phyloP scores from a whole-genome alignment of 495 filamentous ascomycete genomes.

The Penicillium bialowiezense region DNA sequence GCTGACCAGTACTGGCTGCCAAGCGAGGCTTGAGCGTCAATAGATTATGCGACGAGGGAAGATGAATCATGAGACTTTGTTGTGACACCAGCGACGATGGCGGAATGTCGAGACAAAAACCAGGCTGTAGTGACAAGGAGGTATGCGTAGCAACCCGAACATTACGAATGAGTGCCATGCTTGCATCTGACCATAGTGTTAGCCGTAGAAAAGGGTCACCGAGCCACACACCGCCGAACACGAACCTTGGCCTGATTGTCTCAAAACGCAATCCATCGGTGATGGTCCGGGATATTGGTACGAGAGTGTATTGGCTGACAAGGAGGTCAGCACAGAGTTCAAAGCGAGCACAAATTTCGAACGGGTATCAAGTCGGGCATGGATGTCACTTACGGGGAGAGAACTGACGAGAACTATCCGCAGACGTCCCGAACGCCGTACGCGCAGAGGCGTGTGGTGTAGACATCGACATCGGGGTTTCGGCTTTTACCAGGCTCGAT shows the following conservation, averaged over 20 bases:
- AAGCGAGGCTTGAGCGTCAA: conserved; percentile 64
- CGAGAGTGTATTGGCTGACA: background rate
- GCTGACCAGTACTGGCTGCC: conserved; percentile 50
- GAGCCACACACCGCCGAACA: no score
- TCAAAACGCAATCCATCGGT: conserved; percentile 31
- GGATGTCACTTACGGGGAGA: background rate
- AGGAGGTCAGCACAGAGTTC: background rate
- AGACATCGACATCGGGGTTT: conserved; percentile 10
- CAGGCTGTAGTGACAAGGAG: conserved; percentile 50
- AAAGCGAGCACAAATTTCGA: background rate
- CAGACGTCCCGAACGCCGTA: background rate
- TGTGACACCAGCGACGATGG: conserved; percentile 60
- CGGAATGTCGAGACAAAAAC: conserved; percentile 55
- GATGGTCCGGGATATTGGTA: conserved; percentile 19
- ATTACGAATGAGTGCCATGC: conserved; percentile 63
- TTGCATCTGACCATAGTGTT: conserved; percentile 28
- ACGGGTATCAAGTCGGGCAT: background rate
- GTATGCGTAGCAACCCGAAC: conserved; percentile 66
- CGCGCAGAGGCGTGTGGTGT: conserved; percentile 2
- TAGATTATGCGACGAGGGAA: conserved; percentile 60
- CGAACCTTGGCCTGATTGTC: conserved; percentile 56
- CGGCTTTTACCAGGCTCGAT: conserved; percentile 9
- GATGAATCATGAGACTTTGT: conserved; percentile 64
- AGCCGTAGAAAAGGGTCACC: conserved; percentile 7
- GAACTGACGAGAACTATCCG: background rate